Evolutionary conservation across 2,329 filamentous ascomycete genomes (phyloP).

Genomic region (Neophaeococcomyces mojaviensis): DNA sequence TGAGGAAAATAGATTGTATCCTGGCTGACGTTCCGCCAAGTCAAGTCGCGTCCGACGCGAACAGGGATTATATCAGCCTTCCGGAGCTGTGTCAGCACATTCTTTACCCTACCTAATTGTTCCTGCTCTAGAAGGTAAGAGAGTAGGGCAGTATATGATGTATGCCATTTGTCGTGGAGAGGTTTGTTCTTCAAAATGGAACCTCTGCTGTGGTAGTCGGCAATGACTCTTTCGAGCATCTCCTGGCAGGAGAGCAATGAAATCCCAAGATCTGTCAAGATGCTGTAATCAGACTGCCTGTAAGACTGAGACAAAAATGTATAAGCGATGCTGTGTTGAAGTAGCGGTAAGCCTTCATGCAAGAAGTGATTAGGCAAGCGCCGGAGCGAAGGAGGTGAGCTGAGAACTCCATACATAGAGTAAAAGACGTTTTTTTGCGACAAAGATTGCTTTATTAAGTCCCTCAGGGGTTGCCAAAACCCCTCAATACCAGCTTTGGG

Average conservation of each 20-base stretch:
- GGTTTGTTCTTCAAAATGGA: no score
- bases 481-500: slow-evolving; percentile 5
- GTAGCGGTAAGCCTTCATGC: slow-evolving; percentile 9
- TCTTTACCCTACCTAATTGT: no score
- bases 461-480: slow-evolving; percentile 10
- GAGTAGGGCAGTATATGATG: no score
- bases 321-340: slow-evolving; percentile 6
- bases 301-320: slow-evolving; percentile 12
- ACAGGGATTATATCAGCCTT: slow-evolving; percentile 9
- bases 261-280: slow-evolving; percentile 11
- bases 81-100: no score
- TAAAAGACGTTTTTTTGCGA: not conserved
- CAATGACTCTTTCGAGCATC: no score
- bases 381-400: not conserved
- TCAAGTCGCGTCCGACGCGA: slow-evolving; percentile 7
- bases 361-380: slow-evolving; percentile 11
- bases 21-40: slow-evolving; percentile 1
- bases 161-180: no score
- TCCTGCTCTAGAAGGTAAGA: no score
- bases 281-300: not conserved
- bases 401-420: slow-evolving; percentile 4
- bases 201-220: no score
- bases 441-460: slow-evolving; percentile 4
- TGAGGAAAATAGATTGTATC: slow-evolving; percentile 6
- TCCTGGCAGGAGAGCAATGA: no score